These are phyloP conservation scores for Scytalidium sp. DNA, from an alignment of 2,329 filamentous ascomycete species.

Conservation along the genomic window DNA sequence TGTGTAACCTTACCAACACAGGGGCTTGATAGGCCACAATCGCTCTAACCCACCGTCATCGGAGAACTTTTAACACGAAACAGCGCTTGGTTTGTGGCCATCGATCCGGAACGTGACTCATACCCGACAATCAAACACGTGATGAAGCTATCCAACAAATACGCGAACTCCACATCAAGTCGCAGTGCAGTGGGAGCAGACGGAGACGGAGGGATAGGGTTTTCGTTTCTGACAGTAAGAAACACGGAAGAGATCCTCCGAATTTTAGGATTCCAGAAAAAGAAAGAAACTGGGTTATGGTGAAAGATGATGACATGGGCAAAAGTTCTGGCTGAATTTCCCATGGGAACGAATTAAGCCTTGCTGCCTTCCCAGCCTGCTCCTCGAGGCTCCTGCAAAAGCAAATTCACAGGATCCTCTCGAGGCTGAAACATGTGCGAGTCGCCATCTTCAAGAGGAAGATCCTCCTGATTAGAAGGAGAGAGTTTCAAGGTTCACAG, in stretches of 20 bases:
- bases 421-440: neutral
- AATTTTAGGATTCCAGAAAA: neutral
- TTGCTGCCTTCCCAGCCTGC: neutral
- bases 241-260: neutral
- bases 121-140: neutral
- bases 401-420: neutral
- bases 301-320: neutral
- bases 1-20: neutral
- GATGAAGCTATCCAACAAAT: neutral
- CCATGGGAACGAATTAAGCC: neutral
- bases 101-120: neutral
- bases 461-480: too few relatives aligned
- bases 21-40: neutral
- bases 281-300: neutral
- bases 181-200: neutral
- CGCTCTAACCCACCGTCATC: neutral
- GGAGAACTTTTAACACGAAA: neutral
- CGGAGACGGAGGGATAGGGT: neutral
- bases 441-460: neutral
- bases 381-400: neutral
- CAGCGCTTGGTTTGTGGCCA: neutral
- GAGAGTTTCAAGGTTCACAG: too few relatives aligned
- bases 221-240: neutral
- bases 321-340: neutral
- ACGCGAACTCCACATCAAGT: neutral